phyloP scores from a whole-genome alignment of 495 filamentous ascomycete species.

The Podospora sp. region DNA sequence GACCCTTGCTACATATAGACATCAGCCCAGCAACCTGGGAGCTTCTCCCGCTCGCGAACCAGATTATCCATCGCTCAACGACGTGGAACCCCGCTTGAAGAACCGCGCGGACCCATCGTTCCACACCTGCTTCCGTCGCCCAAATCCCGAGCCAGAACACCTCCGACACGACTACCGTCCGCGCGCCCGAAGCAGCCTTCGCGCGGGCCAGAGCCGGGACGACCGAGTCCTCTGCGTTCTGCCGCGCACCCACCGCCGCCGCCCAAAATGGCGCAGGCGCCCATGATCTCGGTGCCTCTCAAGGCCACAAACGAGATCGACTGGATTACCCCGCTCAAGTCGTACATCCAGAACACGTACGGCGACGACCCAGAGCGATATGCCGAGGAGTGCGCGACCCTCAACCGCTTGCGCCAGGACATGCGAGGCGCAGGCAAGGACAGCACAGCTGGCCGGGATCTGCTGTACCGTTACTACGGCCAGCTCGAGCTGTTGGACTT shows the following conservation, averaged over 20 bases:
- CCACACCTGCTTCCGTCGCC: background rate
- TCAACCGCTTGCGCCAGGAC: conserved; percentile 96
- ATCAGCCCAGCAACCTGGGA: background rate
- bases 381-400: conserved; percentile 87
- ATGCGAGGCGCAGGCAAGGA: conserved; percentile 98
- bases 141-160: conserved; percentile 5
- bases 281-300: conserved; percentile 89
- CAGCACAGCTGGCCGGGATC: conserved; percentile 88
- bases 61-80: background rate
- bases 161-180: background rate
- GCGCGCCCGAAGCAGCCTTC: background rate
- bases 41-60: conserved; percentile 7
- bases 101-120: conserved; percentile 1
- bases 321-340: conserved; percentile 92
- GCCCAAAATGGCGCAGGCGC: conserved; percentile 69
- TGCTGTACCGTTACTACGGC: conserved; percentile 96
- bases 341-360: conserved; percentile 90
- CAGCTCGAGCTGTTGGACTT: conserved; percentile 94
- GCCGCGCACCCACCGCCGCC: background rate
- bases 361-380: conserved; percentile 96
- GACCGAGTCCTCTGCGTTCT: conserved; percentile 19
- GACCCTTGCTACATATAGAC: conserved; percentile 1
- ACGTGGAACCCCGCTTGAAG: background rate
- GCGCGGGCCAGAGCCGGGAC: conserved; percentile 17
- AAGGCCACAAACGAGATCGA: conserved; percentile 99